Evolutionary conservation across 2,329 filamentous ascomycete species (phyloP), one percentile per base, ranked within the genome.

Genomic region (Talaromyces sp.): DNA sequence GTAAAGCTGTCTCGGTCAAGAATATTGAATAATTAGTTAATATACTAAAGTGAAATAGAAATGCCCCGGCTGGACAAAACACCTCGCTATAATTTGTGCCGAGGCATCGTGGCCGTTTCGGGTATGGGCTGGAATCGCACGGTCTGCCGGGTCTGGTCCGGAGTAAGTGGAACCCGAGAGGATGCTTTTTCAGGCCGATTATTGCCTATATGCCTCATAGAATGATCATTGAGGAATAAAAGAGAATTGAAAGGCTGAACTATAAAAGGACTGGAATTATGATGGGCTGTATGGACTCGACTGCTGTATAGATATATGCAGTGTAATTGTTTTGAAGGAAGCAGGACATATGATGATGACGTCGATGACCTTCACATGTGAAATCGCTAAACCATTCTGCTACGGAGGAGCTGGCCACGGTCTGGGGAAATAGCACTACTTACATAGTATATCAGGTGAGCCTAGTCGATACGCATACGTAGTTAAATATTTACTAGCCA

Each of bases 341-440:
- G 31, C 10, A 38, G 54, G 2, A 58, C 36, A 31, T 38, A 59
- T 59, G 54, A 47, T 36, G 56, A 60, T 65, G 58, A 64, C 61
- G 61, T 64, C 61, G 61, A 56, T 15, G 61, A 27, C 34, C n/a
- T 64, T 64, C 62, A 53, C 62, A 64, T 64, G 62, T 60, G 43
- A 64, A 53, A 13, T 10, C 36, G 27, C 49, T 19, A 47, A n/a
- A 19, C 1, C 10, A 47, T 47, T 13, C 3, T 45, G 3, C 43
- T 15, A 27, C 19, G 15, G 5, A n/a, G 43, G 11, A 17, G 49
- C 49, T 53, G 49, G 7, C 25, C 11, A 13, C 4, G 49, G 22
- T 54, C 51, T 36, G 53, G 31, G 62, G 51, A 59, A 64, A 58
- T 38, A 22, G 11, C 31, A 11, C 25, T n/a, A 53, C 25, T n/a